Conservation (phyloP, 352 stramenopile species). For the Bremia lactucae region DNA sequence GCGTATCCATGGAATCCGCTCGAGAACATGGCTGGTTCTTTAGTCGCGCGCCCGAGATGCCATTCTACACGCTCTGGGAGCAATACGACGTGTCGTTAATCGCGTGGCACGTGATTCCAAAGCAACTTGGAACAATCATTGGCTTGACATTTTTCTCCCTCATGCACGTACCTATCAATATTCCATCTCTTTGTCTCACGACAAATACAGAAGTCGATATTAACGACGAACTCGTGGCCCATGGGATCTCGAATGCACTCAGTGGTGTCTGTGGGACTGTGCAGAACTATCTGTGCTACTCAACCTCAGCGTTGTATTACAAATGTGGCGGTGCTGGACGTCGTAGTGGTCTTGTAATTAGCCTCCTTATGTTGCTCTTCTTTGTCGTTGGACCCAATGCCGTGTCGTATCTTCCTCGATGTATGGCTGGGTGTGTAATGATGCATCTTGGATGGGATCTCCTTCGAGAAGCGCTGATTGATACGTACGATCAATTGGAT, state of each 20-base stretch:
- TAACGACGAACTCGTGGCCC: slow-evolving; percentile 87
- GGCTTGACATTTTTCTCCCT: slow-evolving; percentile 88
- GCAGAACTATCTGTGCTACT: slow-evolving; percentile 89
- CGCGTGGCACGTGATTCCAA: slow-evolving; percentile 60
- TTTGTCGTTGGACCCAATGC: slow-evolving; percentile 84
- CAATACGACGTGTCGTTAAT: slow-evolving; percentile 61
- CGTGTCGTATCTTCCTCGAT: slow-evolving; percentile 83
- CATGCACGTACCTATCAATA: slow-evolving; percentile 94
- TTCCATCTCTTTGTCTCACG: slow-evolving; percentile 82
- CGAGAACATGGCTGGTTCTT: slow-evolving; percentile 70
- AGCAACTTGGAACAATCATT: slow-evolving; percentile 70
- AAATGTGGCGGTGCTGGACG: slow-evolving; percentile 79
- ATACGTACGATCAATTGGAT: slow-evolving; percentile 84
- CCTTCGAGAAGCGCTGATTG: slow-evolving; percentile 82
- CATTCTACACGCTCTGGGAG: slow-evolving; percentile 68
- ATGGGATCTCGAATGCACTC: slow-evolving; percentile 87
- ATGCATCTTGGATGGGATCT: slow-evolving; percentile 87
- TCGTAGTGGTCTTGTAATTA: slow-evolving; percentile 53
- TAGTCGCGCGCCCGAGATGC: slow-evolving; percentile 44
- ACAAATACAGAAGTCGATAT: slow-evolving; percentile 86
- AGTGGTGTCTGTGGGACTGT: slow-evolving; percentile 78
- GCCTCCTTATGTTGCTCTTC: slow-evolving; percentile 64
- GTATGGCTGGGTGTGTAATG: slow-evolving; percentile 88
- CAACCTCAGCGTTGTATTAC: slow-evolving; percentile 76
- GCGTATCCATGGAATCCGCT: slow-evolving; percentile 45